phyloP scores from a whole-genome alignment of 495 filamentous ascomycete genomes.

The Trichoderma erinaceum region DNA sequence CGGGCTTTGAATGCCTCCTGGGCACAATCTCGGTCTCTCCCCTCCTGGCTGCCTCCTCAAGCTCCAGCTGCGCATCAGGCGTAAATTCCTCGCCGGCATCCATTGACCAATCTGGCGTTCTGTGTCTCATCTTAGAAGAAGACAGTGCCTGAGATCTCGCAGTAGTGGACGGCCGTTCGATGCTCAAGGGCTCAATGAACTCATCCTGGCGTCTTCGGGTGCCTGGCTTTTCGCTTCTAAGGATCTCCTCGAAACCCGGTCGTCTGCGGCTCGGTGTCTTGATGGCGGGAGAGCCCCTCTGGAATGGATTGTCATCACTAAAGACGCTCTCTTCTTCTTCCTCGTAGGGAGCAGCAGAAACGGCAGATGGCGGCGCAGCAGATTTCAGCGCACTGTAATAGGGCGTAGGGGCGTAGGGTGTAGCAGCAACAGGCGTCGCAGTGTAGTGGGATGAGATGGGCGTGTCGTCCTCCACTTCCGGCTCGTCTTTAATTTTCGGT shows the following conservation, averaged over 20 bases:
- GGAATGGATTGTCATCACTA: constrained; percentile 87
- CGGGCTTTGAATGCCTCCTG: constrained; percentile 25
- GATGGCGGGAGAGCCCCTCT: constrained; percentile 60
- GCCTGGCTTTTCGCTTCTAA: constrained; percentile 24
- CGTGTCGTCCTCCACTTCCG: constrained; percentile 38
- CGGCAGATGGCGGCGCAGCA: not conserved
- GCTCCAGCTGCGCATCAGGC: constrained; percentile 76
- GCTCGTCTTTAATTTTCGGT: constrained; percentile 42
- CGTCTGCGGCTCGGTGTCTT: constrained; percentile 40
- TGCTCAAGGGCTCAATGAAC: constrained; percentile 24
- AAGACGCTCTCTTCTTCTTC: constrained; percentile 58
- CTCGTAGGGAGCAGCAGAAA: constrained; percentile 19
- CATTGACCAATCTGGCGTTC: constrained; percentile 1
- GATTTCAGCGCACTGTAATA: not conserved
- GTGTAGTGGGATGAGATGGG: constrained; percentile 25
- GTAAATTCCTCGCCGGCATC: constrained; percentile 87
- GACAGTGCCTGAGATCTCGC: constrained; percentile 7
- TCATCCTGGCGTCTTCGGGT: constrained; percentile 33
- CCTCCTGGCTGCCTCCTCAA: constrained; percentile 50
- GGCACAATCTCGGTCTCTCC: constrained; percentile 29
- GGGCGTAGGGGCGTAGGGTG: not conserved
- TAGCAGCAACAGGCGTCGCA: not conserved
- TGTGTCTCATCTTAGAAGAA: not conserved
- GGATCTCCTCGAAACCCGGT: constrained; percentile 24
- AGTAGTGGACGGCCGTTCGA: constrained; percentile 42